These are phyloP conservation scores for Elaeagnus macrophylla DNA, from an alignment of 306 rosid genomes.

Conservation along the genomic window DNA sequence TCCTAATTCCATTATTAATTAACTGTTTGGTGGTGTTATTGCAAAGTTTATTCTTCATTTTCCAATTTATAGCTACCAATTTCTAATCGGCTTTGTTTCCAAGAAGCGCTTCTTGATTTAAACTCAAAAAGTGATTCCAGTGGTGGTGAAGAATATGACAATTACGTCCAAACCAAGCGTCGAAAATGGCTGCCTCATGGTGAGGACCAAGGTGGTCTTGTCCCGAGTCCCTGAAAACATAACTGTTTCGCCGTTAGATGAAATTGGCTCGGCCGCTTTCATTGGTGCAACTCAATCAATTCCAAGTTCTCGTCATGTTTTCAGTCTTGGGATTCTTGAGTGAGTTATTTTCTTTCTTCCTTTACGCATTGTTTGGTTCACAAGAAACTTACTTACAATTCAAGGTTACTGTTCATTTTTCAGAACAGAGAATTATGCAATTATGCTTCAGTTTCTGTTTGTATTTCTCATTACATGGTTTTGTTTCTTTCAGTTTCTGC, in stretches of 20 bases:
- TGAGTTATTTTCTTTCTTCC: constrained; percentile 17
- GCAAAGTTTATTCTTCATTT: no score
- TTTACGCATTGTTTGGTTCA: background rate
- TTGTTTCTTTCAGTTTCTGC: no score
- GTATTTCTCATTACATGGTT: no score
- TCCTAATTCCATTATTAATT: no score
- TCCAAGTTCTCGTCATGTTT: constrained; percentile 42
- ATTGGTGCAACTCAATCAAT: constrained; percentile 40
- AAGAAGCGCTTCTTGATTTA: background rate
- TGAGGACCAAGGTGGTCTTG: constrained; percentile 33
- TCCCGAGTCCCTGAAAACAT: constrained; percentile 44
- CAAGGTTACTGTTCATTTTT: background rate
- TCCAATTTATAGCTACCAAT: no score
- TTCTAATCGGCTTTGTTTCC: no score
- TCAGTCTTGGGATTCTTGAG: constrained; percentile 52
- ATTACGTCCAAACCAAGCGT: constrained; percentile 34
- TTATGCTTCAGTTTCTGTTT: no score
- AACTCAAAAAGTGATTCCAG: background rate
- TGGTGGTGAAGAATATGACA: constrained; percentile 30
- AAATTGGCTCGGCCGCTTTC: constrained; percentile 44
- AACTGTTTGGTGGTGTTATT: no score
- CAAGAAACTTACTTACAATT: background rate
- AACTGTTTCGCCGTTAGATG: constrained; percentile 23
- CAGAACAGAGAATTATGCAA: background rate
- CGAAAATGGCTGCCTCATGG: constrained; percentile 35